Percentiles rank a stretch among this genome's conserved stretches.
These are phyloP conservation scores for Salix caprea DNA, from an alignment of 345 rosid genomes.

Conservation along the genomic window DNA sequence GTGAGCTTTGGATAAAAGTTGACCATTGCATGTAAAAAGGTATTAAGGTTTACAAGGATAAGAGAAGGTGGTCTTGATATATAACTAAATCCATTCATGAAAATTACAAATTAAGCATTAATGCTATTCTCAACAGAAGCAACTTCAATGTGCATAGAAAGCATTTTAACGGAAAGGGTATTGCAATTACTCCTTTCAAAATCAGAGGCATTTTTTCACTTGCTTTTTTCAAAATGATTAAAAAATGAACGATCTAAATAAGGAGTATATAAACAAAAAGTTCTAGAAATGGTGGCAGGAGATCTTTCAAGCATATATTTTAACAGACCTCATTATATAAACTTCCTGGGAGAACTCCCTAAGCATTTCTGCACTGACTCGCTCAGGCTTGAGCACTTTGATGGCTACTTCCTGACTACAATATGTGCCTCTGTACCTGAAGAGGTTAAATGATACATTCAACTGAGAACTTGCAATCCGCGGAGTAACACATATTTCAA, in stretches of 20 bases:
- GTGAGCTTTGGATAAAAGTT: background rate
- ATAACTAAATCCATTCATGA: background rate
- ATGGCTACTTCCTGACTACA: conserved; percentile 96
- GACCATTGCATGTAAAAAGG: background rate
- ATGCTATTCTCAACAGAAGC: background rate
- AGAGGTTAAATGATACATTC: conserved; percentile 13
- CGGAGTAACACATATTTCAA: conserved; percentile 4
- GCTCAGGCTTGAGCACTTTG: conserved; percentile 83
- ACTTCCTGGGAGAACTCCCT: conserved; percentile 94
- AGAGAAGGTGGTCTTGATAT: background rate
- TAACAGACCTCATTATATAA: conserved; percentile 82
- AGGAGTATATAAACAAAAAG: background rate
- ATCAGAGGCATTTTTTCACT: background rate
- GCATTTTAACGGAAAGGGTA: background rate
- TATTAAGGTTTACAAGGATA: background rate
- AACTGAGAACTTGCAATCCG: conserved; percentile 9
- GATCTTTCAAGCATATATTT: background rate
- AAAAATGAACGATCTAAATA: background rate
- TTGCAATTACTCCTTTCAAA: too few relatives aligned
- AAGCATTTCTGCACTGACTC: conserved; percentile 66
- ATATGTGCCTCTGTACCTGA: conserved; percentile 79
- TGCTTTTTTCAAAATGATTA: too few relatives aligned
- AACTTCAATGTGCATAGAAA: background rate
- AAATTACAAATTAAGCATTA: background rate
- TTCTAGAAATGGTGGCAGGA: background rate